Conservation (phyloP, 140 eudicot species). For the Oenanthe javanica region DNA sequence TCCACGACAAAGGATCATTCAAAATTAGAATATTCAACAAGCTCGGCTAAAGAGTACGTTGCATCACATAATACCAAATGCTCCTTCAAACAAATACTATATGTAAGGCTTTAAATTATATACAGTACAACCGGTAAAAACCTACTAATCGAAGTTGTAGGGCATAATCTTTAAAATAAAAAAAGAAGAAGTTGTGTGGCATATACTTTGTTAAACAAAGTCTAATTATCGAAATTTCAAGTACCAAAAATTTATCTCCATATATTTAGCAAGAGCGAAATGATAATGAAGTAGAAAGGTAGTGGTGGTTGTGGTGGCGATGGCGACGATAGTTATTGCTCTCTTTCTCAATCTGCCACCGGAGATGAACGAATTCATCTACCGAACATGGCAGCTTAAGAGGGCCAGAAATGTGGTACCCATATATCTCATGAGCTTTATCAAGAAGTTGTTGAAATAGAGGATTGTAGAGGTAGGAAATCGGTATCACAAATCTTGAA, state of each 20-base stretch:
- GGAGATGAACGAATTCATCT: conserved; percentile 18
- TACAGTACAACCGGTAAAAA: too few relatives aligned
- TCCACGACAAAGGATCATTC: too few relatives aligned
- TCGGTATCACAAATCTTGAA: conserved; percentile 18
- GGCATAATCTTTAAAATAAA: too few relatives aligned
- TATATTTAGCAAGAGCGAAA: neutral
- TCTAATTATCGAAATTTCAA: too few relatives aligned
- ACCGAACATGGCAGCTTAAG: conserved; percentile 22
- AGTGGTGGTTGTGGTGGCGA: neutral
- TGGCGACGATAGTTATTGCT: neutral
- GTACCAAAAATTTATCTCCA: neutral
- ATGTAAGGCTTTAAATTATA: too few relatives aligned
- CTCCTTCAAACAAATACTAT: too few relatives aligned
- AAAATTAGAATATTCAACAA: too few relatives aligned
- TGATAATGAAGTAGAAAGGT: conserved; percentile 4
- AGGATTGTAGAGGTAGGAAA: conserved; percentile 15
- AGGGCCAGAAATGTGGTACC: conserved; percentile 21
- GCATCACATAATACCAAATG: too few relatives aligned
- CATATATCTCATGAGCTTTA: conserved; percentile 20
- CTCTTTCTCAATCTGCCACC: conserved; percentile 20
- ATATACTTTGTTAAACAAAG: neutral
- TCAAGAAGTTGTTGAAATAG: conserved; percentile 12
- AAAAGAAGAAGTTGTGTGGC: neutral
- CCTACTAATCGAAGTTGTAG: too few relatives aligned
- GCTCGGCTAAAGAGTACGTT: too few relatives aligned